Evolutionary conservation across 306 rosid species (phyloP), one percentile per base, ranked within the genome.

Genomic region (Trifolium fragiferum): DNA sequence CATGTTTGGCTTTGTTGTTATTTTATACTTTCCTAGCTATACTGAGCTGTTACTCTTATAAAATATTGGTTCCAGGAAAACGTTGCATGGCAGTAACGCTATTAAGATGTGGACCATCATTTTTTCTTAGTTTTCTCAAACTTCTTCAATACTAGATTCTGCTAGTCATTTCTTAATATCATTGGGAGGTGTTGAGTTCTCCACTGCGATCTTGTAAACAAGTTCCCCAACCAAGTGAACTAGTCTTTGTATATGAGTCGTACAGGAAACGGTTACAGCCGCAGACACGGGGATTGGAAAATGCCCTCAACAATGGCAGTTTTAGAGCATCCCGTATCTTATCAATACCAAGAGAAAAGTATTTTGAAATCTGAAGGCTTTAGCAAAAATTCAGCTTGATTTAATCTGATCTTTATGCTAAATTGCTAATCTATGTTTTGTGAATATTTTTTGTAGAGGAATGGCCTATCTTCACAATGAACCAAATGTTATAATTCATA

Each of bases 391-490:
- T 38, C 55, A 72, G 15, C 47, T 69, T 75, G 47, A 25, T 73
- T 44, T 21, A 69, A 44, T 73, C 77, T 65, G 33, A 53, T 64
- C 54, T 41, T 51, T 66, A 40, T 75, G 79, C 84, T 85, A 74
- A 87, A 71, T 33, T 78, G 73, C 84, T 84, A 77, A 87, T 76
- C 37, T 77, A 71, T 65, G 64, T 76, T 70, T 41, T 80, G 49
- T 75, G 32, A 73, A 79, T 76, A 20, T 79, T 77, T 35, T 83
- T 37, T 75, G 81, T 86, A 91, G 98, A 83, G 97, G 98, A 70
- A 93, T 93, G 92, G 93, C 98, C 62, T 91, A 93, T 86, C 97
- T 93, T 77, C 98, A 93, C 89, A 93, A 86, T 30, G 98, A 93
- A 73, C 98, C 98, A 70, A 93, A 93, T 75, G 98, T 93, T 75